phyloP scores from a whole-genome alignment of 2,329 filamentous ascomycete genomes.

The Huntiella bhutanensis region DNA sequence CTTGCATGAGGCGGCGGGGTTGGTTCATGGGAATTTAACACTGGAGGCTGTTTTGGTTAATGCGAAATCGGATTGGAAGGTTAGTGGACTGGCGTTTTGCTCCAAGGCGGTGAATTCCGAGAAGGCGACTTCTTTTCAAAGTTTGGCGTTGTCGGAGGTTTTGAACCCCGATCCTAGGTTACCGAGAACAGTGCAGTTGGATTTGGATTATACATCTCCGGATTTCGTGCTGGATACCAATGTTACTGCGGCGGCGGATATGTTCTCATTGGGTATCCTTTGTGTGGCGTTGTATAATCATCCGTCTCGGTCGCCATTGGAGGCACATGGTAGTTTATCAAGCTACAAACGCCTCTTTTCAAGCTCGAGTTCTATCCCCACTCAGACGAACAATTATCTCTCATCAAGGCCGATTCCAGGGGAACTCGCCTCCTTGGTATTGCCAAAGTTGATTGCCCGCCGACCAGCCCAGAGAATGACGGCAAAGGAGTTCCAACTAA shows the following conservation, averaged over 20 bases:
- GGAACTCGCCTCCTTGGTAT: constrained; percentile 54
- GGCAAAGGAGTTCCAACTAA: constrained; percentile 82
- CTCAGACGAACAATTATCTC: constrained; percentile 65
- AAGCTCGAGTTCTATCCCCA: constrained; percentile 61
- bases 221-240: constrained; percentile 89
- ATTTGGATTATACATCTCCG: constrained; percentile 83
- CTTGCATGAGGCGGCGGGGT: constrained; percentile 78
- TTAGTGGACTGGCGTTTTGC: constrained; percentile 82
- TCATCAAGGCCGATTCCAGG: constrained; percentile 61
- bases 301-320: constrained; percentile 75
- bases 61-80: constrained; percentile 97
- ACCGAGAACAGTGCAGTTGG: constrained; percentile 66
- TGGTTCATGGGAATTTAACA: constrained; percentile 87
- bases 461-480: constrained; percentile 73
- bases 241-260: constrained; percentile 65
- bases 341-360: constrained; percentile 73
- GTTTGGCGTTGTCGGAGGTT: constrained; percentile 65
- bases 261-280: constrained; percentile 82
- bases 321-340: constrained; percentile 61
- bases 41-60: constrained; percentile 90
- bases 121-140: constrained; percentile 54
- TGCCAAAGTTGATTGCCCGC: constrained; percentile 73
- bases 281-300: constrained; percentile 85
- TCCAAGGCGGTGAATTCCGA: constrained; percentile 60
- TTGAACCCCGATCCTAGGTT: constrained; percentile 72